These are phyloP conservation scores for Solanum appendiculatum DNA, from an alignment of 257 asterid species.

Conservation along the genomic window DNA sequence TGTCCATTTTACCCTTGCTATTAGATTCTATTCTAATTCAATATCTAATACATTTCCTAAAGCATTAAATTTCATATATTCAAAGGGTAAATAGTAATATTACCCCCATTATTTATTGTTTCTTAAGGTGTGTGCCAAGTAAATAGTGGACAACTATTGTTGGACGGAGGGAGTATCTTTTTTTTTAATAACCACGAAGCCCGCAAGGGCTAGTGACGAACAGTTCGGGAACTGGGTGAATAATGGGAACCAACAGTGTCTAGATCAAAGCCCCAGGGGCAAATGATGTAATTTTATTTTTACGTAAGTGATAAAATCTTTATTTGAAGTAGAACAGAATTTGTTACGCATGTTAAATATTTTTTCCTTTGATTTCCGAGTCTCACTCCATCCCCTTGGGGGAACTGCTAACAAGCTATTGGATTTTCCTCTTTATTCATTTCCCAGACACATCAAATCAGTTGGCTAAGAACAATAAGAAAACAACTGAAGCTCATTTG, in stretches of 20 bases:
- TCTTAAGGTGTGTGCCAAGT: neutral
- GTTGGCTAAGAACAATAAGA: neutral
- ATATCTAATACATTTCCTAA: neutral
- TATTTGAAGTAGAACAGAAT: neutral
- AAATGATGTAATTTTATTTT: neutral
- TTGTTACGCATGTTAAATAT: neutral
- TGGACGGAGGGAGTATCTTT: neutral
- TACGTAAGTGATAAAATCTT: neutral
- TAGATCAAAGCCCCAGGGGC: neutral
- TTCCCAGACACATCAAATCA: neutral
- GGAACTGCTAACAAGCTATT: neutral
- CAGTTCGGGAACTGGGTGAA: neutral
- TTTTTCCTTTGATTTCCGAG: neutral
- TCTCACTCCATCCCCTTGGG: neutral
- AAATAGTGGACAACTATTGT: neutral
- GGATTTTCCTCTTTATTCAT: neutral
- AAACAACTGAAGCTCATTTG: neutral
- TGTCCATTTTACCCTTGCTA: neutral
- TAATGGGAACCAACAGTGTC: neutral
- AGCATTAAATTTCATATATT: no score
- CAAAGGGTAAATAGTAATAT: neutral
- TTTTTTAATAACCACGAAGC: neutral
- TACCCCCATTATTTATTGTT: neutral
- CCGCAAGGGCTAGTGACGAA: neutral
- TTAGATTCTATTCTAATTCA: neutral